Conservation (phyloP, 2,329 filamentous ascomycete species). For the Aspergillus calidoustus region DNA sequence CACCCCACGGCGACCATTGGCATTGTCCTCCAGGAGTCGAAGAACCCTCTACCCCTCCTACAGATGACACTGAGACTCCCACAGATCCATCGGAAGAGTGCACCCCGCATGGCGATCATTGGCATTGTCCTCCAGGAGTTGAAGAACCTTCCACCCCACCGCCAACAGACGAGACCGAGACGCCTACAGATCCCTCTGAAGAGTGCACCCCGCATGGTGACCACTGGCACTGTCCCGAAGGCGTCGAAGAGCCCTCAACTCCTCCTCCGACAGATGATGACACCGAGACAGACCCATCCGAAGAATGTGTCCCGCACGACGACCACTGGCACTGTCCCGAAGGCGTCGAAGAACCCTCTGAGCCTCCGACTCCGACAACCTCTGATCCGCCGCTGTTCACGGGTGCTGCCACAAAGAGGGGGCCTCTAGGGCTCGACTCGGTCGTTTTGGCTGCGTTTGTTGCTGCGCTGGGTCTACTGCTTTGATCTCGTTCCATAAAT, state of each 20-base stretch:
- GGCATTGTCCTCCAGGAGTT: not conserved
- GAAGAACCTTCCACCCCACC: not conserved
- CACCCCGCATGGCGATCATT: not conserved
- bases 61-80: not conserved
- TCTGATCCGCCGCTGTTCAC: not conserved
- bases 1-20: not conserved
- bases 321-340: not conserved
- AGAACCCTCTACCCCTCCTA: not conserved
- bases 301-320: not conserved
- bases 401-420: not conserved
- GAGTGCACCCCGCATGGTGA: not conserved
- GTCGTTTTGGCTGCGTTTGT: not conserved
- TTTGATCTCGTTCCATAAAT: not conserved
- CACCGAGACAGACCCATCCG: not conserved
- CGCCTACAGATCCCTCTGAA: not conserved
- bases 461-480: not conserved
- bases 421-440: not conserved
- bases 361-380: not conserved
- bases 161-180: not conserved
- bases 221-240: not conserved
- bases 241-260: not conserved
- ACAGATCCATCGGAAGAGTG: not conserved
- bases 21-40: not conserved
- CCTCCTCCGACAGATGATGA: too few species aligned
- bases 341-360: not conserved